Evolutionary conservation across 768 basidiomycete genomes (phyloP), one percentile per base, ranked within the genome.

Genomic region (Coprinellus aureogranulatus): DNA sequence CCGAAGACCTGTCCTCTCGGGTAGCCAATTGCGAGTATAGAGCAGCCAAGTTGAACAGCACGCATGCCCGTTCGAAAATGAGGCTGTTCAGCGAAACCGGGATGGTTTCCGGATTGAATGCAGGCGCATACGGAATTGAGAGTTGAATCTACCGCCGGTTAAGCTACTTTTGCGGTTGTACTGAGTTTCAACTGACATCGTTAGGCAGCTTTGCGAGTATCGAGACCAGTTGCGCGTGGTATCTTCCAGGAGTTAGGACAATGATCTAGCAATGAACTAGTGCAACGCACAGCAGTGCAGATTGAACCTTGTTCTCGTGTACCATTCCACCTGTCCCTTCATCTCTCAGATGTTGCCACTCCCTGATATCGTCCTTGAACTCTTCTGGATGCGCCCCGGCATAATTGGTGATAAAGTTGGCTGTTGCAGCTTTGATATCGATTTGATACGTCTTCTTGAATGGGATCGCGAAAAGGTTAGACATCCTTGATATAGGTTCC

Each of bases 191-290:
- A 68, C 73, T 66, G 55, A 86, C 95, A 70, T 96, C 86, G 6
- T 80, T 72, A 2, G 96, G 95, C 6, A 98, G 75, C 68, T 98
- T 98, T 12, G 87, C 85, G 60, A 91, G 71, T 30, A 94, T 82
- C 59, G 89, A 94, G 0, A 86, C 77, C 37, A 98, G 83, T 67
- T 96, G 95, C 3, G 93, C 90, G 63, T 97, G 90, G 68, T 98
- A 98, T 45, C 96, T 98, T 65, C 34, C 46, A 59, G 55, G 41
- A 34, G 53, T 30, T 25, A 48, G 22, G 22, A 53, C 16, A 30
- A 46, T 47, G 2, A 34, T 27, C 12, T 31, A 26, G 28, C 23
- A 52, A 23, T 53, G 40, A 55, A 41, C 50, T 39, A n/a, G 39
- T 52, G 45, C 30, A 30, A 81, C 85, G 60, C 63, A 94, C 94